Base-by-base conservation (phyloP, 2,329 filamentous ascomycete species). In the Diplodia scrobiculata region DNA sequence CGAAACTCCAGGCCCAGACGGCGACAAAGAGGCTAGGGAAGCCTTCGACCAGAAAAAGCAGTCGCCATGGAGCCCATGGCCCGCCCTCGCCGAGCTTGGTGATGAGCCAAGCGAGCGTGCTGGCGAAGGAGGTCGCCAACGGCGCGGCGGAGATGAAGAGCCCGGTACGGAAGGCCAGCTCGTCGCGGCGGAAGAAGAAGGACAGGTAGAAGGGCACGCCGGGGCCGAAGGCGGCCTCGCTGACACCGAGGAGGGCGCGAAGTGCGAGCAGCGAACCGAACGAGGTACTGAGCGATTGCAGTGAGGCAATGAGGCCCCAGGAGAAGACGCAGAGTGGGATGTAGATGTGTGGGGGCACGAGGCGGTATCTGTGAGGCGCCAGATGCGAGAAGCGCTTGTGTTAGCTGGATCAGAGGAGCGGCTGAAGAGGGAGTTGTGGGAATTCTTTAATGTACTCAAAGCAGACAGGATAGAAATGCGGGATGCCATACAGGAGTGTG, bases 151-250 rank as follows among this genome's bases (percentile, higher is more conserved):
- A 92, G 64, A 97, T 88, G 77, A 97, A 96, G 1, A 96, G 84
- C 25, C 92, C 93, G 0, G 91, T 95, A 45, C 93, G 83, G 68
- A 95, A 89, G 0, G 93, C 94, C 38, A 97, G 81, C 76, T 98
- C 94, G 54, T 86, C 79, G 6, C 85, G 79, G 14, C 81, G 82
- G 73, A 85, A 89, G 77, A 89, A 89, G 71, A 87, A 84, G 0
- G 85, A 87, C 9, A 89, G 75, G 68, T 87, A 89, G 72, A 88
- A 87, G 0, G 87, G 87, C 0, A 88, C 83, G 4, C 87, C 87
- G 0, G 86, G 85, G 0, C 83, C 82, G 70, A 89, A 89, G 0
- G 86, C 86, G 0, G 86, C 86, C 75, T 89, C 86, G 13, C 82
- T 79, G 53, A 87, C 79, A 0, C 85, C 85, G 3, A 88, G 80